Conservation (phyloP, 169 alveolate species). For the Eimeria sp. region DNA sequence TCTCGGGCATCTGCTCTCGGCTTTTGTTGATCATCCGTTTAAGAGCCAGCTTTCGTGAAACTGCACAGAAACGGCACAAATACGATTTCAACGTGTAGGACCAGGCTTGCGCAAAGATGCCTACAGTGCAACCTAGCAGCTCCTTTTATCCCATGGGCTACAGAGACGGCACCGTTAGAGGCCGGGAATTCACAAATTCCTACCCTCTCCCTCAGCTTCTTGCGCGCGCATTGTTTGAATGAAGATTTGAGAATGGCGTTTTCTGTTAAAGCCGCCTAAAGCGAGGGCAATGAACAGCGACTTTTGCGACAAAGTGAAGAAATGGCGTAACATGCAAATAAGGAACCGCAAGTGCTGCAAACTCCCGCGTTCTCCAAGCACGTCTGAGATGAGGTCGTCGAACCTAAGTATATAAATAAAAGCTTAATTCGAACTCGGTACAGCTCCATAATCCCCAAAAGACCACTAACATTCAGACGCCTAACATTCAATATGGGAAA, state of each 20-base stretch:
- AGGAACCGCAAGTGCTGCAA: slow-evolving; percentile 77
- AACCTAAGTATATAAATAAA: background rate
- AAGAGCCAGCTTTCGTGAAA: slow-evolving; percentile 58
- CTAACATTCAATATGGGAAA: background rate
- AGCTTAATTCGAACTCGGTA: background rate
- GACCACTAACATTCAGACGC: background rate
- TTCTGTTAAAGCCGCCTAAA: slow-evolving; percentile 56
- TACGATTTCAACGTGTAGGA: background rate
- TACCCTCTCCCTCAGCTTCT: slow-evolving; percentile 66
- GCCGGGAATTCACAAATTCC: background rate
- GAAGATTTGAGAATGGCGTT: slow-evolving; percentile 63
- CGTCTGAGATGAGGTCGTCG: slow-evolving; percentile 59
- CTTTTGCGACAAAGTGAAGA: slow-evolving; percentile 71
- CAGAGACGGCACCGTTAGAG: background rate
- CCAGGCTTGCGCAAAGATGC: background rate
- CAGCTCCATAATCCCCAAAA: background rate
- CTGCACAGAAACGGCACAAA: slow-evolving; percentile 33
- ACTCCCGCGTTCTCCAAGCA: slow-evolving; percentile 67
- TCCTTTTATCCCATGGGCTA: background rate
- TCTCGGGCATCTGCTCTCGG: slow-evolving; percentile 68
- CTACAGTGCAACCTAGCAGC: background rate
- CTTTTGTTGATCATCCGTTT: slow-evolving; percentile 66
- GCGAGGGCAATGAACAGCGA: slow-evolving; percentile 71
- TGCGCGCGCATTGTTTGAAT: slow-evolving; percentile 63
- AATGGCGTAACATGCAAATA: slow-evolving; percentile 69